These are phyloP conservation scores for Boletus speciosus DNA, from an alignment of 768 basidiomycete genomes.

Conservation along the genomic window DNA sequence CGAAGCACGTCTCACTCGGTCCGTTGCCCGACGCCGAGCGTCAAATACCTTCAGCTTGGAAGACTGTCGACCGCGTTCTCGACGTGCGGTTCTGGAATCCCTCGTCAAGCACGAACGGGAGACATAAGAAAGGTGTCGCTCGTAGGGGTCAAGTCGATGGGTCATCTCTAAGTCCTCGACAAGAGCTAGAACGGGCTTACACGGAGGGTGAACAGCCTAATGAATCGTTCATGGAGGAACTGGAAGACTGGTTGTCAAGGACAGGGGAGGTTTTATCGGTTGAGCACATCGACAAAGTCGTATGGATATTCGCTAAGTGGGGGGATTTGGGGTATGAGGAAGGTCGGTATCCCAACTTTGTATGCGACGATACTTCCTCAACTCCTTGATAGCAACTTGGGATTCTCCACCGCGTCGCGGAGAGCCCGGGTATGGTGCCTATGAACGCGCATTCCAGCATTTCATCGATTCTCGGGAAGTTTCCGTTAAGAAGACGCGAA, in stretches of 20 bases:
- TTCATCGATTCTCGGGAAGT: constrained; percentile 65
- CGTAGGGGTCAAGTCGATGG: constrained; percentile 31
- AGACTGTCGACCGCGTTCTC: constrained; percentile 87
- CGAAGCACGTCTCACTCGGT: constrained; percentile 26
- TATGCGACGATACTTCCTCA: not conserved
- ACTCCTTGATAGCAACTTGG: constrained; percentile 67
- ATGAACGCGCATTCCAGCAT: constrained; percentile 59
- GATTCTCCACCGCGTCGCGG: constrained; percentile 74
- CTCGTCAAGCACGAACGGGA: constrained; percentile 7
- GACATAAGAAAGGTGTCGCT: constrained; percentile 18
- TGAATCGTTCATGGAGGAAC: constrained; percentile 48
- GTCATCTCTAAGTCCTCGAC: constrained; percentile 15
- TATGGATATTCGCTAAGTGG: constrained; percentile 93
- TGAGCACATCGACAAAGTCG: constrained; percentile 57
- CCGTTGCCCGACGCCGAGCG: constrained; percentile 67
- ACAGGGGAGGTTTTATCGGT: constrained; percentile 42
- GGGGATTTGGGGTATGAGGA: constrained; percentile 89
- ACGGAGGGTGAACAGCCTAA: constrained; percentile 64
- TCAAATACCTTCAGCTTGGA: constrained; percentile 78
- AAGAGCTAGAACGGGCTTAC: constrained; percentile 39
- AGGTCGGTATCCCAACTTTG: constrained; percentile 44
- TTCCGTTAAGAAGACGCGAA: constrained; percentile 46
- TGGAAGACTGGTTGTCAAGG: constrained; percentile 49
- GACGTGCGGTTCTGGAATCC: constrained; percentile 71
- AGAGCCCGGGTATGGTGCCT: constrained; percentile 60